These are phyloP conservation scores for Artemisia annua DNA, from an alignment of 129 eudicot species.

Conservation along the genomic window DNA sequence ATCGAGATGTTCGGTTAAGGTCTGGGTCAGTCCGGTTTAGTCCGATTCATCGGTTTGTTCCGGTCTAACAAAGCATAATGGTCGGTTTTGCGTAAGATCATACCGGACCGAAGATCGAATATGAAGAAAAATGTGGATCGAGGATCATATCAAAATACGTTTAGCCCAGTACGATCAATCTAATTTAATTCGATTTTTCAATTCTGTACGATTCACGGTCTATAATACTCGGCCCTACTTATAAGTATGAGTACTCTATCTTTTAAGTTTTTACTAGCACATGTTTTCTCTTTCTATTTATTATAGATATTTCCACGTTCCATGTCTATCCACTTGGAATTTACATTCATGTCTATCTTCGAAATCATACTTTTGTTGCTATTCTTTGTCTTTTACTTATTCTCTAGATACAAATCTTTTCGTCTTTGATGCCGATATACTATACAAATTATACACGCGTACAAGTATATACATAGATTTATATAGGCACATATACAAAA, in stretches of 20 bases:
- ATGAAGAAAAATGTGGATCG: too few species aligned
- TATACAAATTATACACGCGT: not conserved
- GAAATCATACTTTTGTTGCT: not conserved
- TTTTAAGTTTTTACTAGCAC: not conserved
- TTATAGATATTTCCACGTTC: constrained; percentile 10
- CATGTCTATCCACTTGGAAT: constrained; percentile 25
- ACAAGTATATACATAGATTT: not conserved
- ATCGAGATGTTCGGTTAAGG: too few species aligned
- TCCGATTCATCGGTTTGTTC: too few species aligned
- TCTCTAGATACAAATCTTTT: not conserved
- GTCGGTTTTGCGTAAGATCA: too few species aligned
- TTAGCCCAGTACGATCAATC: too few species aligned
- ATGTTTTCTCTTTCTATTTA: not conserved
- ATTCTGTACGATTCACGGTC: too few species aligned
- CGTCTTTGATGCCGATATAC: not conserved
- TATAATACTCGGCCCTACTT: too few species aligned
- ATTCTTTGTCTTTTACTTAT: not conserved
- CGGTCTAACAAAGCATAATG: too few species aligned
- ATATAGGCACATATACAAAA: not conserved
- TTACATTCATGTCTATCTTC: constrained; percentile 17
- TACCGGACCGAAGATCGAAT: too few species aligned
- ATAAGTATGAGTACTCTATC: not conserved
- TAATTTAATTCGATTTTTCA: too few species aligned
- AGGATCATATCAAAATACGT: too few species aligned
- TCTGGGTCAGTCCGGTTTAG: too few species aligned